Percentiles rank a stretch among this genome's conserved stretches.
phyloP scores from a whole-genome alignment of 768 basidiomycete species.

The Pleurotus tuber-regium region DNA sequence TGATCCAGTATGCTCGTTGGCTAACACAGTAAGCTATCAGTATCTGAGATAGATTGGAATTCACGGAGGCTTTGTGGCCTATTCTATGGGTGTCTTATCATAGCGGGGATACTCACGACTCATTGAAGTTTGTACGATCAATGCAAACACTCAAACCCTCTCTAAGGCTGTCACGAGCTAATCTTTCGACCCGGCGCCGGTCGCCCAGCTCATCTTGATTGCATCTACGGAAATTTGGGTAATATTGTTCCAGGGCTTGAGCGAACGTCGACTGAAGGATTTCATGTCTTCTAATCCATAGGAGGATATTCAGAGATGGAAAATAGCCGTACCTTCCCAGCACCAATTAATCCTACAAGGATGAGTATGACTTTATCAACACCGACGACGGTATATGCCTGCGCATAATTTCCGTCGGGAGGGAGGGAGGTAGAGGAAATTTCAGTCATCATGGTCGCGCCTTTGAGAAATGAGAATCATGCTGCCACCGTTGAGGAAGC shows the following conservation, averaged over 20 bases:
- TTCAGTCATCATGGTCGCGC: too few relatives aligned
- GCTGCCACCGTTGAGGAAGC: too few relatives aligned
- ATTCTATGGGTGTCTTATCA: too few relatives aligned
- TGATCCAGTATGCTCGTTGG: slow-evolving; percentile 72
- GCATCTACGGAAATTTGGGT: slow-evolving; percentile 64
- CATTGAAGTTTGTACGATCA: slow-evolving; percentile 77
- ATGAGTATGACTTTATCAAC: too few relatives aligned
- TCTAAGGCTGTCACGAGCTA: slow-evolving; percentile 48
- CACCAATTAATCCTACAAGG: slow-evolving; percentile 70
- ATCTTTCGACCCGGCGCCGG: slow-evolving; percentile 60
- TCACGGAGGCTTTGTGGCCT: neutral
- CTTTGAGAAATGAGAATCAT: too few relatives aligned
- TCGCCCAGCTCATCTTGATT: slow-evolving; percentile 81
- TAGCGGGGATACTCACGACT: slow-evolving; percentile 42
- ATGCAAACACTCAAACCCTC: slow-evolving; percentile 73
- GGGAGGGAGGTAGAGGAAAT: too few relatives aligned
- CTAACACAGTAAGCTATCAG: slow-evolving; percentile 29
- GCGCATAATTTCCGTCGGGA: too few relatives aligned
- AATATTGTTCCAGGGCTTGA: slow-evolving; percentile 57
- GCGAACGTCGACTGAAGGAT: slow-evolving; percentile 59
- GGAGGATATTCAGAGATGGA: slow-evolving; percentile 11
- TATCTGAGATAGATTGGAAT: slow-evolving; percentile 15
- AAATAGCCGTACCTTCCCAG: slow-evolving; percentile 60
- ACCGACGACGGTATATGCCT: too few relatives aligned
- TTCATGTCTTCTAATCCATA: slow-evolving; percentile 16